phyloP scores from a whole-genome alignment of 345 rosid genomes.

The Brassica cretica region DNA sequence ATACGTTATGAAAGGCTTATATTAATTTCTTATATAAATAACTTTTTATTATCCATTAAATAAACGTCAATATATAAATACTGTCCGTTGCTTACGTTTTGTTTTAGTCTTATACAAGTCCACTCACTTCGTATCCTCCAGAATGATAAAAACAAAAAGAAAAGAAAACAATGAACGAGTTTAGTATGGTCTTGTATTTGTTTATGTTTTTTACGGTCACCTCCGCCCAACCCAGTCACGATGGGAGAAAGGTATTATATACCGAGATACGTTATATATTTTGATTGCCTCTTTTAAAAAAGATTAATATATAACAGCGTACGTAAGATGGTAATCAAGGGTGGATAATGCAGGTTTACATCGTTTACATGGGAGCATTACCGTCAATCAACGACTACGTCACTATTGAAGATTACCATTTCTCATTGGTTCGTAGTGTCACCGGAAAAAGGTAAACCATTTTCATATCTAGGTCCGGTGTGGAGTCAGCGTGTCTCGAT shows the following conservation, averaged over 20 bases:
- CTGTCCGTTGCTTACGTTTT: not conserved
- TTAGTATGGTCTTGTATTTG: not conserved
- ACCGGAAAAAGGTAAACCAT: slow-evolving; percentile 9
- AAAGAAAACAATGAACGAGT: not conserved
- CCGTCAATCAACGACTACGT: slow-evolving; percentile 3
- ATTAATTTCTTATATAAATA: not conserved
- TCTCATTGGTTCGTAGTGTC: slow-evolving; percentile 20
- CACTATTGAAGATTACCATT: not conserved
- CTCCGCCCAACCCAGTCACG: not conserved
- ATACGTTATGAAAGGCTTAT: slow-evolving; percentile 5
- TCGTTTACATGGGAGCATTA: slow-evolving; percentile 24
- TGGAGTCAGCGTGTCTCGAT: not conserved
- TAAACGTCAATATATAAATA: not conserved
- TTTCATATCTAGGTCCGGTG: not conserved
- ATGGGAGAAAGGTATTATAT: slow-evolving; percentile 17
- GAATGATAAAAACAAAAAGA: not conserved
- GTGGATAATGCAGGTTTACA: slow-evolving; percentile 14
- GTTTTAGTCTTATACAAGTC: not conserved
- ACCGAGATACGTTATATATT: not conserved
- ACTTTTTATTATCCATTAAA: not conserved
- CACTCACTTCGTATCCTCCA: not conserved
- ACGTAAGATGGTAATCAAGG: slow-evolving; percentile 1
- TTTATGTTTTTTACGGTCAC: slow-evolving; percentile 1
- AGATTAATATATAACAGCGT: not conserved
- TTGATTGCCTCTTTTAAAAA: not conserved